Percentiles rank a stretch among this genome's conserved stretches.
phyloP scores from a whole-genome alignment of 2,329 filamentous ascomycete species.

The Colletotrichum higginsianum region DNA sequence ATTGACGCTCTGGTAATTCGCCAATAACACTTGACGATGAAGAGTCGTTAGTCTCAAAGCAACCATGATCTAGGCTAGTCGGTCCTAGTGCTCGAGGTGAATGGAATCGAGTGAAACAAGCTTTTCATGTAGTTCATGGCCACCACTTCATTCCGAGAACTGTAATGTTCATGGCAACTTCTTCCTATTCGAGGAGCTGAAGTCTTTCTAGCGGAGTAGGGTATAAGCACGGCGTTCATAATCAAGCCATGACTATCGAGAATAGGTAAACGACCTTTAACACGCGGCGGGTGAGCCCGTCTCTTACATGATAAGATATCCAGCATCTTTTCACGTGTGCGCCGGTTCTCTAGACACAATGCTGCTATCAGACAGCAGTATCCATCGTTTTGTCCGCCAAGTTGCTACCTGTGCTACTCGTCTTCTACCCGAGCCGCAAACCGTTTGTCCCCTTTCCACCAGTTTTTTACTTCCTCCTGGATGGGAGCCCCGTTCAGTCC shows the following conservation, averaged over 20 bases:
- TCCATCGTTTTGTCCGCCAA: not conserved
- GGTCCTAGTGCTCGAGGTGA: rapidly evolving
- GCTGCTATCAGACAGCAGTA: not conserved
- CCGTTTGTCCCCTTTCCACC: slow-evolving; percentile 5
- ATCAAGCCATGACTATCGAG: no score
- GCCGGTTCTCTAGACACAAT: not conserved
- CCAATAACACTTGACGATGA: no score
- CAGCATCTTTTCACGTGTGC: not conserved
- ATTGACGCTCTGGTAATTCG: rapidly evolving
- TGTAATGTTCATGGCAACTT: no score
- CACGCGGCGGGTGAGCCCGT: not conserved
- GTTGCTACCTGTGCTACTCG: not conserved
- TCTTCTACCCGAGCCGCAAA: not conserved
- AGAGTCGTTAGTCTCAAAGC: rapidly evolving
- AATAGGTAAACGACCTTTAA: not conserved
- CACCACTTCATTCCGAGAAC: no score
- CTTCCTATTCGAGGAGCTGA: rapidly evolving
- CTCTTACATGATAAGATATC: not conserved
- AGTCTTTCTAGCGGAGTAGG: no score
- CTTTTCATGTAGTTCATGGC: no score
- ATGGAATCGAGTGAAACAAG: no score
- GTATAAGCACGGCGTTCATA: no score
- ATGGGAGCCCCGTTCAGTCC: not conserved
- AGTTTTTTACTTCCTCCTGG: not conserved
- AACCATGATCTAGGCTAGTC: no score